These are phyloP conservation scores for Ceriops decandra DNA, from an alignment of 345 rosid genomes.

Conservation along the genomic window DNA sequence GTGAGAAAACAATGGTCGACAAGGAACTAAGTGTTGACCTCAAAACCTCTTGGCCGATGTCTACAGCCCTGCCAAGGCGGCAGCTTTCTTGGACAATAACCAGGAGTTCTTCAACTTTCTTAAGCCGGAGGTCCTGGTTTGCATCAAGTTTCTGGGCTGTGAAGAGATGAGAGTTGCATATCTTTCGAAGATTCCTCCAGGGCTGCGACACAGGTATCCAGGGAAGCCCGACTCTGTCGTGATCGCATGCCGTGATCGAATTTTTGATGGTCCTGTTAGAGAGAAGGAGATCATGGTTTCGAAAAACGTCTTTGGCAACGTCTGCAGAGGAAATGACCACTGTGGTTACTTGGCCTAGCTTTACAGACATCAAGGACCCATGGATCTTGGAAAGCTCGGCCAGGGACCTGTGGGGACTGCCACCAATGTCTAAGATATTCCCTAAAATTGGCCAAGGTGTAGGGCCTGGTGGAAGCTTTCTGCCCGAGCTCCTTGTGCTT, in stretches of 20 bases:
- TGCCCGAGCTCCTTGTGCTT: constrained; percentile 6
- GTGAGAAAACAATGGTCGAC: constrained; percentile 26
- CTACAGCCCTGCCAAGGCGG: constrained; percentile 15
- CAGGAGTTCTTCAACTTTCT: constrained; percentile 23
- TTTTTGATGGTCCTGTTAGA: constrained; percentile 18
- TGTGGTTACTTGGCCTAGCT: constrained; percentile 32
- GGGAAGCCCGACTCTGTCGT: neutral
- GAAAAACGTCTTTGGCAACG: constrained; percentile 33
- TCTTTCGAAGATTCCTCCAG: constrained; percentile 31
- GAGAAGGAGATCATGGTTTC: constrained; percentile 25
- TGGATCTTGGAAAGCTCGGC: constrained; percentile 33
- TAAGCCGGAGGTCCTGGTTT: constrained; percentile 13
- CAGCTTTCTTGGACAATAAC: constrained; percentile 17
- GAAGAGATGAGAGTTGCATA: constrained; percentile 29
- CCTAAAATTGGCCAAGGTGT: constrained; percentile 26
- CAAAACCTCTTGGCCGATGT: constrained; percentile 35
- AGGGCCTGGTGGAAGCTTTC: constrained; percentile 39
- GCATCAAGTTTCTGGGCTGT: constrained; percentile 29
- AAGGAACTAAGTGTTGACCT: constrained; percentile 13
- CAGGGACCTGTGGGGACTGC: constrained; percentile 31
- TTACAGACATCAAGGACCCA: constrained; percentile 38
- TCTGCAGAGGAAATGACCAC: constrained; percentile 27
- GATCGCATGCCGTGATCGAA: constrained; percentile 4
- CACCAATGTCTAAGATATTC: constrained; percentile 18
- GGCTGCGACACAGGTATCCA: constrained; percentile 12